A percentile compares a stretch with the other conserved stretches of the same genome.
phyloP scores from a whole-genome alignment of 202 grass and related monocot genomes.

The Elaeis oleifera region DNA sequence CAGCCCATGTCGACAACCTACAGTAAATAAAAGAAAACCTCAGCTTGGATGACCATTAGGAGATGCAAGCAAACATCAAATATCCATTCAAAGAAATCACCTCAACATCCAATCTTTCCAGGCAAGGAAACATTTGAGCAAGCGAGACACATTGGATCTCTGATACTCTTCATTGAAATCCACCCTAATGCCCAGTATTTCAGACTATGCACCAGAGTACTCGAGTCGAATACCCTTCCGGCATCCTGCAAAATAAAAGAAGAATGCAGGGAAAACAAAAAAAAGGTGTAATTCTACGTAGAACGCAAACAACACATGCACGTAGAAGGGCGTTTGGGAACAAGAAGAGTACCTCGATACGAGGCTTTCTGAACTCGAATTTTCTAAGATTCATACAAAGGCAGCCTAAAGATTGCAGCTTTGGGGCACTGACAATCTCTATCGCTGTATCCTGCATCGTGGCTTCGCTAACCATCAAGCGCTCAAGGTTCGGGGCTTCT shows the following conservation, averaged over 20 bases:
- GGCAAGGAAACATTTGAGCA: conserved; percentile 23
- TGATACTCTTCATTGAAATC: no score
- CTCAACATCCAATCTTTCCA: conserved; percentile 25
- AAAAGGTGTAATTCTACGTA: no score
- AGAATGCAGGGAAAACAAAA: no score
- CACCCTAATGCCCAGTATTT: conserved; percentile 24
- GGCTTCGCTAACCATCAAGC: conserved; percentile 7
- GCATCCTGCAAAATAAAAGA: no score
- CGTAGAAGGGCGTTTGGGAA: no score
- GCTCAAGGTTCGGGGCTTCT: conserved; percentile 29
- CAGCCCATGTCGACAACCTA: conserved; percentile 17
- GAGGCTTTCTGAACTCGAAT: conserved; percentile 18
- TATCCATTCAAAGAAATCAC: conserved; percentile 11
- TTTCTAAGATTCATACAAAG: conserved; percentile 21
- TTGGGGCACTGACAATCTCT: conserved; percentile 21
- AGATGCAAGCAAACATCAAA: background rate
- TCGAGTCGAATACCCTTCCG: no score
- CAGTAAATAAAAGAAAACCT: background rate
- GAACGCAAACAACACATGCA: no score
- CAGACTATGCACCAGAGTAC: background rate
- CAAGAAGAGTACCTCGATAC: conserved; percentile 19
- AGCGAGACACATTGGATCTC: no score
- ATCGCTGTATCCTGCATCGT: conserved; percentile 16
- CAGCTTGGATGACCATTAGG: background rate
- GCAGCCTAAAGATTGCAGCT: conserved; percentile 35